Evolutionary conservation across 2,329 filamentous ascomycete genomes (phyloP).

Genomic region (Neobulgaria alba): DNA sequence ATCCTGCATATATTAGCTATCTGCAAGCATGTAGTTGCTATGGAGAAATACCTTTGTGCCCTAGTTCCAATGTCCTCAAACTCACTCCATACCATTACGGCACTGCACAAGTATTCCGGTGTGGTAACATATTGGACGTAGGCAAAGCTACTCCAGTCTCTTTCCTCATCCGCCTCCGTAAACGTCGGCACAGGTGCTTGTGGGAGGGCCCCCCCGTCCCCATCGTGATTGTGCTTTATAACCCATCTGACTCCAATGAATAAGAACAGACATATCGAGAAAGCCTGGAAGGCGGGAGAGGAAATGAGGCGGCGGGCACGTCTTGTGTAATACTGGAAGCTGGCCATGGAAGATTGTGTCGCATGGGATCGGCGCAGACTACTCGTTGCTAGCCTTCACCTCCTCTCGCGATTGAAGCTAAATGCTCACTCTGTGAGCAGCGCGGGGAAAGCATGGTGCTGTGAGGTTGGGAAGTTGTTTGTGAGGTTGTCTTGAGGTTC

Average conservation of each 20-base stretch:
- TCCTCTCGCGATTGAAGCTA: no score
- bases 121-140: slow-evolving; percentile 25
- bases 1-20: slow-evolving; percentile 6
- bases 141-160: slow-evolving; percentile 21
- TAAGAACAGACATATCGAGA: slow-evolving; percentile 11
- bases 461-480: not conserved
- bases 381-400: not conserved
- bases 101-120: slow-evolving; percentile 23
- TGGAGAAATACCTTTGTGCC: slow-evolving; percentile 16
- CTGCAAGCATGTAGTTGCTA: not conserved
- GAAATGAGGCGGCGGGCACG: slow-evolving; percentile 14
- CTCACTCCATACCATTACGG: slow-evolving; percentile 23
- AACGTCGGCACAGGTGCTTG: slow-evolving; percentile 8
- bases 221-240: slow-evolving; percentile 19
- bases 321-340: slow-evolving; percentile 15
- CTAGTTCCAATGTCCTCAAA: slow-evolving; percentile 24
- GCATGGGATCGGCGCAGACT: not conserved
- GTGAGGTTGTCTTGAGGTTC: not conserved
- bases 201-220: slow-evolving; percentile 3
- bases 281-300: slow-evolving; percentile 11
- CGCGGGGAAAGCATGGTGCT: not conserved
- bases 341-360: slow-evolving; percentile 11
- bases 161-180: slow-evolving; percentile 14
- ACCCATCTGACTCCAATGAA: slow-evolving; percentile 16
- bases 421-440: no score